phyloP scores from a whole-genome alignment of 176 grass and related monocot species.

The Zoysia japonica region DNA sequence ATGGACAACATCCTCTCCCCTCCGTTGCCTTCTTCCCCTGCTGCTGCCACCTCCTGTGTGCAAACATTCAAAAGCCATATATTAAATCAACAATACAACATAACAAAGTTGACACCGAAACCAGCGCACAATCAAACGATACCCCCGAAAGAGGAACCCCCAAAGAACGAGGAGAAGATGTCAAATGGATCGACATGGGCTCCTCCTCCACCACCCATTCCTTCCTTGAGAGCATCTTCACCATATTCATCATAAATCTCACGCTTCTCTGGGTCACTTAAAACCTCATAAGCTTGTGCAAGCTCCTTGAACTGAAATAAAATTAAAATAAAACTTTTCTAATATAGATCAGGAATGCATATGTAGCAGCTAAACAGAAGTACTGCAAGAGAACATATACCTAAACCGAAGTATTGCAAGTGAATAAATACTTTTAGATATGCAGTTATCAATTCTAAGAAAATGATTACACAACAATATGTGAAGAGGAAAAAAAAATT shows the following conservation, averaged over 20 bases:
- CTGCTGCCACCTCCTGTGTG: slow-evolving; percentile 80
- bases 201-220: slow-evolving; percentile 88
- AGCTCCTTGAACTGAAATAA: slow-evolving; percentile 95
- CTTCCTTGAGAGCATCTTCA: slow-evolving; percentile 98
- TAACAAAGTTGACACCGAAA: slow-evolving; percentile 10
- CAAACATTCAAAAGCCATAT: slow-evolving; percentile 4
- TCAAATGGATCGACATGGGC: slow-evolving; percentile 78
- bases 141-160: slow-evolving; percentile 73
- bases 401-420: slow-evolving; percentile 1
- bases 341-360: slow-evolving; percentile 5
- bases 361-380: background rate
- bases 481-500: background rate
- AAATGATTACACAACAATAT: background rate
- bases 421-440: background rate
- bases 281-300: slow-evolving; percentile 94
- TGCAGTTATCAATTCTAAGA: background rate
- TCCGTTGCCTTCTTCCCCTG: slow-evolving; percentile 89
- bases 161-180: slow-evolving; percentile 99
- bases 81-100: background rate
- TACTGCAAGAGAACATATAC: background rate
- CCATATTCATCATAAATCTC: slow-evolving; percentile 98
- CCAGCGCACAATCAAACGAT: background rate
- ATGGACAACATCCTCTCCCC: slow-evolving; percentile 96
- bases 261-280: slow-evolving; percentile 96
- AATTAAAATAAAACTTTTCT: slow-evolving; percentile 15